Evolutionary conservation across 2,329 filamentous ascomycete genomes (phyloP), one percentile per base, ranked within the genome.

Genomic region (Fusarium albosuccineum): DNA sequence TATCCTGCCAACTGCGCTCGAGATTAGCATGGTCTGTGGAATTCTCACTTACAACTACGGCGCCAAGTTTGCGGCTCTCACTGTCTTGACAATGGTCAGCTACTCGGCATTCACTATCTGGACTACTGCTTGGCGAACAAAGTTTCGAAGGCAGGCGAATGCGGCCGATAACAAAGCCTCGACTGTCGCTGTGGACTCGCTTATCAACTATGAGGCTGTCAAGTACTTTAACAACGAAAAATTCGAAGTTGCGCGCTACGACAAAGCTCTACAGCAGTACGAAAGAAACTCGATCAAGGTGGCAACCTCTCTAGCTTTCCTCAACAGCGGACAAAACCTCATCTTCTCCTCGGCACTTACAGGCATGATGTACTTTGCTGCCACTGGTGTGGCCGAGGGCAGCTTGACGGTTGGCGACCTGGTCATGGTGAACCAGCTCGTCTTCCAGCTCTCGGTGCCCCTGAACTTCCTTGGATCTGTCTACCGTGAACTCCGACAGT

Each of bases 141-240:
- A 97, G 78, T 99, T 99, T 78, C 88, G 97, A 46, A 92, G 95
- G 73, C 92, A 97, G 79, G 94, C 96, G 39, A 99, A 99, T 77
- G 93, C 94, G 6, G 97, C 96, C 1, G 97, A 99, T 73, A 99
- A 98, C 80, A 93, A 90, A 76, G 96, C 93, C 0, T 97, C 95
- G 1, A 98, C 95, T 0, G 93, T 98, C 8, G 95, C 95, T 0
- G 94, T 98, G 2, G 96, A 99, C 80, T 97, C 94, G 1, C 83
- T 99, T 51, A 97, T 99, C 83, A 99, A 99, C 82, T 99, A 97
- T 75, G 96, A 99, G 80, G 95, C 97, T 13, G 96, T 99, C 76
- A 99, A 99, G 81, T 97, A 98, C 82, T 99, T 98, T 82, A 99
- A 99, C 83, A 99, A 99, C 75, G 97, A 99, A 76, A 93, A 92